Base-by-base conservation (phyloP, 768 basidiomycete genomes). In the Hemileccinum rubropunctum region DNA sequence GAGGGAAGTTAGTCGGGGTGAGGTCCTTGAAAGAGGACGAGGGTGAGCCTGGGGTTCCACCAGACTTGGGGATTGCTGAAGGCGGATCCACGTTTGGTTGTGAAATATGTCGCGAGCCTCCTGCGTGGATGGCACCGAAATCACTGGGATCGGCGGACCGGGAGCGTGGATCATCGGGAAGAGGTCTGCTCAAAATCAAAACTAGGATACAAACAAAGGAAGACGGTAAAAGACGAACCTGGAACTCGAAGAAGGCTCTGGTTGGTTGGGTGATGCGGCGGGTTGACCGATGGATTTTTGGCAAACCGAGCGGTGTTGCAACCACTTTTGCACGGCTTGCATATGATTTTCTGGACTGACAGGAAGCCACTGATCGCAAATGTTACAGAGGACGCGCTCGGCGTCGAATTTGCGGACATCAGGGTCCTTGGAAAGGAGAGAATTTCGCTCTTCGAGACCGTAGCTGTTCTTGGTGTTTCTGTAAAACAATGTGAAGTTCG, bases 321-420 rank as follows among this genome's bases (percentile, higher is more conserved):
- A 63, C 87, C 87, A 90, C 28, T 71, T 74, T 58, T 84, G 80
- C 13, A 87, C 76, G 0, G 86, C 85, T 27, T 71, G 70, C 44
- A 73, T 65, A 51, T 84, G 80, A 60, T 85, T 83, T 45, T 83
- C 81, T 1, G 79, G 61, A 17, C 77, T 79, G 37, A 87, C 71
- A 12, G 71, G 52, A n/a, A 90, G 61, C 88, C 86, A 88, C 23
- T 71, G 64, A 38, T 87, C 86, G 63, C 87, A 90, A 39, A 76
- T 69, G 47, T 79, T 80, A 58, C 88, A 89, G 0, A 87, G 72
- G 0, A 88, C 73, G 7, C 88, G 79, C 57, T 88, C 86, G 3
- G 81, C 74, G 48, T 90, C 87, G 60, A 84, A 84, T 60, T 86
- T 87, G 54, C 85, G 79, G n/a, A 86, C 78, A 52, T 83, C 78